Base-by-base conservation (phyloP, 1,284 basidiomycete species). In the Moesziomyces sp. region DNA sequence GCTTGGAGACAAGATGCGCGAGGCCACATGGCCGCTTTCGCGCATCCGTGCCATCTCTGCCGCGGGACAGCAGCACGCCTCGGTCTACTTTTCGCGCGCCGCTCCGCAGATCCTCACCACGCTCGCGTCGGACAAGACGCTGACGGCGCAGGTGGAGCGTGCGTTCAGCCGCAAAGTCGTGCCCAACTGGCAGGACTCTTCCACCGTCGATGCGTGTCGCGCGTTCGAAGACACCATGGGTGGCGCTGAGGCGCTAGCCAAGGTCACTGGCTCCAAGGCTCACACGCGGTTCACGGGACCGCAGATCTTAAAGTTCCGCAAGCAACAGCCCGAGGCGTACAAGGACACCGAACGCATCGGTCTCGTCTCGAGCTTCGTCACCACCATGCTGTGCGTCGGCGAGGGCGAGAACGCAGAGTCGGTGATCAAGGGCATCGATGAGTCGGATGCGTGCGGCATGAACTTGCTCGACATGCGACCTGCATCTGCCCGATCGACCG, bases 101-200 rank as follows among this genome's bases (percentile, higher is more conserved):
- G 91, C 91, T 0, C 86, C 88, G 47, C 56, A 68, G 0, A 81
- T 89, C 7, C 87, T 95, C 9, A 84, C 87, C 1, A 85, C 85
- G 1, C 86, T 94, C 45, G 87, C 91, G 77, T 72, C 90, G 1
- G 72, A 79, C 2, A 84, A 87, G 56, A 80, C 88, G 0, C 86
- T 94, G 5, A 84, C 86, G 0, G 38, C 67, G 0, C 87, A 87
- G 66, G 76, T 87, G 2, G 89, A 89, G 0, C 77, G 78, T 1
- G 67, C 92, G 0, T 94, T 95, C 84, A 91, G 92, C 5, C 85
- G 90, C 19, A 86, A 86, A 2, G 87, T 88, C 65, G 89, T 91
- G 1, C 93, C 93, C 16, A 95, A 94, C 81, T 95, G 93, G 93
- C 93, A 95, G 84, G 93, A 95, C 85, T 93, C 92, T 0, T 93